A percentile compares a stretch with the other conserved stretches of the same genome.
Evolutionary conservation across 2,329 filamentous ascomycete genomes (phyloP).

Genomic region (Colletotrichum theobromicola): DNA sequence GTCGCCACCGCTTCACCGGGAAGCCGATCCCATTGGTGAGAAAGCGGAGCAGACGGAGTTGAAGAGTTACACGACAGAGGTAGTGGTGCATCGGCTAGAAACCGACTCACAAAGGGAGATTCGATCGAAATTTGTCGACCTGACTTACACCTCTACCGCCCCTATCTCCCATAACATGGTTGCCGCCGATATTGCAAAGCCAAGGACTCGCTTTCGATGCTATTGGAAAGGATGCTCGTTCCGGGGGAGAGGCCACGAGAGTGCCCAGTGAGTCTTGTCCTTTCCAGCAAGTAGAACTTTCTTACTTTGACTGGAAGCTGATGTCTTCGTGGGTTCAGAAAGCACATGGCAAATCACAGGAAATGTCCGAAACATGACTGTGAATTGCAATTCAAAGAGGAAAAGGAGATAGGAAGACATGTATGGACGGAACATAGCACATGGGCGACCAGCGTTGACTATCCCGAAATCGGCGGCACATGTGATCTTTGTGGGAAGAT

Average conservation of each 20-base stretch:
- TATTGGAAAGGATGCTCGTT: not conserved
- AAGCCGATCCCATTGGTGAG: not conserved
- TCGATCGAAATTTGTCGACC: rapidly evolving
- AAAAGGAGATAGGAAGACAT: not conserved
- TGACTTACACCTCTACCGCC: not conserved
- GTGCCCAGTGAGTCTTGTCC: rapidly evolving
- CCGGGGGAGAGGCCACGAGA: rapidly evolving
- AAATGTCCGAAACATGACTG: not conserved
- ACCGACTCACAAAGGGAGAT: rapidly evolving
- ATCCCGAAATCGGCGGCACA: not conserved
- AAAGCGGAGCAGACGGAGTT: not conserved
- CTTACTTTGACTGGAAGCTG: rapidly evolving
- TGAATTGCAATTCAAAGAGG: not conserved
- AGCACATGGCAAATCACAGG: not conserved
- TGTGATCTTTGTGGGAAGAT: not conserved
- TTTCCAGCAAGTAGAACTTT: rapidly evolving
- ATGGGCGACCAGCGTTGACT: not conserved
- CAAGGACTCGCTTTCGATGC: not conserved
- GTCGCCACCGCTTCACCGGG: not conserved
- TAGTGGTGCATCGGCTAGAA: rapidly evolving
- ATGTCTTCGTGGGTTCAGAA: not conserved
- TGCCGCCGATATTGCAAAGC: not conserved
- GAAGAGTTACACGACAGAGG: rapidly evolving
- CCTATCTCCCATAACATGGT: not conserved
- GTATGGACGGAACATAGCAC: not conserved